Evolutionary conservation across 768 basidiomycete genomes (phyloP), one percentile per base, ranked within the genome.

Genomic region (Lactarius sanguifluus): DNA sequence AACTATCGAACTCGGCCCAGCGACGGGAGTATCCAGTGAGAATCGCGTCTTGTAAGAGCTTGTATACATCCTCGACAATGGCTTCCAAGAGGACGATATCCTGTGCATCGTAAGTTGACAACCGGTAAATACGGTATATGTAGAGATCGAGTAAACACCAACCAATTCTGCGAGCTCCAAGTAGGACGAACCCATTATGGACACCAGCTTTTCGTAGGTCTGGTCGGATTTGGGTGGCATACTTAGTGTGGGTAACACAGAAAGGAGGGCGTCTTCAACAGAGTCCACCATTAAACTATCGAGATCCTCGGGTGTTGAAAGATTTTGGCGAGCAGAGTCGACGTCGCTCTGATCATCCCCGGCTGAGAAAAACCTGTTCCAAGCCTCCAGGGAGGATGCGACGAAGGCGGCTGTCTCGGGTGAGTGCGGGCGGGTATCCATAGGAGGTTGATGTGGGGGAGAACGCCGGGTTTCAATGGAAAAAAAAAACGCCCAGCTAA

Each of bases 1-100:
- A 61, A 2, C 23, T 8, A 0, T 20, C 9, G 18, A 36, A 60
- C 12, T 65, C 64, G 32, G 50, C 1, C 64, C 64, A 65, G 13
- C n/a, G 32, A 15, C 1, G 12, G 13, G 38, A 34, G 34, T 30
- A 34, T 28, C 54, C 59, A 0, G 25, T 7, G 13, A 1, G 1
- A 16, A 36, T 9, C 32, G 43, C 1, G 1, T 16, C 13, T 15
- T 5, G n/a, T 52, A 61, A 2, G 54, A 65, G 40, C 20, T 7
- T 36, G 54, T 15, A 9, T 20, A 61, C 25, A 3, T 61, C 20
- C 0, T 12, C 2, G 41, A n/a, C 20, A 23, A 20, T 20, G 8
- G 1, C 3, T 9, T 59, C 32, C 32, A 65, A n/a, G 41, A 1
- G 0, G 18, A 15, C 2, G 10, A 60, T 13, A 3, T 56, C 32